Base-by-base conservation (phyloP, 1,139 yeast genomes). In the Candida smagusa region DNA sequence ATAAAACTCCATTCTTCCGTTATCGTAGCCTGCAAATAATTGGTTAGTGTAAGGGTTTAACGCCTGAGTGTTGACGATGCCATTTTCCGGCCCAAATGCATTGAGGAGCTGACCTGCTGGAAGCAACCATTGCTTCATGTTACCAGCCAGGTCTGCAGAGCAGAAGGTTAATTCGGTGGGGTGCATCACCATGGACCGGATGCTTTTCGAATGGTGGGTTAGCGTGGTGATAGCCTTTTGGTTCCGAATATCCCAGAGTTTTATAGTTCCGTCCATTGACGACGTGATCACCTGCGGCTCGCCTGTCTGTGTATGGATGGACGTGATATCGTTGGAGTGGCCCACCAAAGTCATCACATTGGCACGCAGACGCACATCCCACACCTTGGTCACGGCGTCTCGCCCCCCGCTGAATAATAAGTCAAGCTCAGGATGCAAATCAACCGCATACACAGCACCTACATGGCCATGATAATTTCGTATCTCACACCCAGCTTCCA, bases 391-490 rank as follows among this genome's bases (percentile, higher is more conserved):
- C 0, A 85, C 85, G 5, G 90, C 74, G 58, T 94, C 99, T 41
- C 96, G 68, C 9, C 97, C 96, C 3, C 92, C 97, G 3, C 95
- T 84, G 12, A 84, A 85, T n/a, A 94, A 64, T 9, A 92, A 59
- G 52, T 90, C 96, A 28, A 90, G 62, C 6, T 88, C 87, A 0
- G 97, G 97, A 57, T 90, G 97, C 16, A 89, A 59, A 38, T 81
- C 89, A 37, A 89, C 70, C 1, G 95, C 72, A 54, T 87, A 89
- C 1, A 94, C 87, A 3, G 96, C 95, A 13, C 95, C 87, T 22
- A 88, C 72, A 61, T 92, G 98, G 4, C 98, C 99, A 59, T 90
- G 95, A 57, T 87, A 94, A 51, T 89, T 88, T 39, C 97, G 68
- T 11, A 89, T 78, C 46, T 68, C 73, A 45, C 73, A 65, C 5